Conservation (phyloP, 169 alveolate species). For the Plasmodium reichenowi region DNA sequence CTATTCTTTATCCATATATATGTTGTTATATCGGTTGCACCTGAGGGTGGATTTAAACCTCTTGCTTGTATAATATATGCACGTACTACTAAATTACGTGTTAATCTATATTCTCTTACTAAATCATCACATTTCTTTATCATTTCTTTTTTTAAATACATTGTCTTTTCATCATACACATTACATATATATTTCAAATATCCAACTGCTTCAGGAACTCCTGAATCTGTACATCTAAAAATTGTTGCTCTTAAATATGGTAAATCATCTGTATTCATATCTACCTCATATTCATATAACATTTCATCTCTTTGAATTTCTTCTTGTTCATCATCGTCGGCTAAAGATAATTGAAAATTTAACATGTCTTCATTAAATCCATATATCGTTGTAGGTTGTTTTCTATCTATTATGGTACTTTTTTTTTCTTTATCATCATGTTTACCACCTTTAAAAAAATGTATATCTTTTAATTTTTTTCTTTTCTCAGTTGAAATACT, state of each 20-base stretch:
- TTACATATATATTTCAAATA: constrained; percentile 87
- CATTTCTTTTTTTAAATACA: constrained; percentile 63
- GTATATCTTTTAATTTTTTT: background rate
- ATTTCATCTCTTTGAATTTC: constrained; percentile 88
- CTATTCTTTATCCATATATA: constrained; percentile 88
- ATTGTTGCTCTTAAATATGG: constrained; percentile 91
- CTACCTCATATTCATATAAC: constrained; percentile 90
- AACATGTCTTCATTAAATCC: constrained; percentile 57
- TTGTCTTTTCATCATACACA: constrained; percentile 77
- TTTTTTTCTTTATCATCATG: constrained; percentile 27
- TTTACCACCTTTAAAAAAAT: constrained; percentile 17
- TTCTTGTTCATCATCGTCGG: constrained; percentile 82
- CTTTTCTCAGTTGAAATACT: constrained; percentile 5
- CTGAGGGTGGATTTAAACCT: constrained; percentile 90
- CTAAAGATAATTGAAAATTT: constrained; percentile 77
- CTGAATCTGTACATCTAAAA: constrained; percentile 89
- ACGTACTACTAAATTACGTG: constrained; percentile 86
- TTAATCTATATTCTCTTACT: constrained; percentile 73
- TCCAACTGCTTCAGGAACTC: constrained; percentile 92
- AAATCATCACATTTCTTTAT: constrained; percentile 60
- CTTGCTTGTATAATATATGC: constrained; percentile 91
- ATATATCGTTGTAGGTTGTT: constrained; percentile 17
- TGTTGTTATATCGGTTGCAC: constrained; percentile 86
- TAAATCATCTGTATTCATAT: constrained; percentile 87
- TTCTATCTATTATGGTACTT: background rate